phyloP scores from a whole-genome alignment of 495 filamentous ascomycete genomes.

The Astrothelium subdiscretum region DNA sequence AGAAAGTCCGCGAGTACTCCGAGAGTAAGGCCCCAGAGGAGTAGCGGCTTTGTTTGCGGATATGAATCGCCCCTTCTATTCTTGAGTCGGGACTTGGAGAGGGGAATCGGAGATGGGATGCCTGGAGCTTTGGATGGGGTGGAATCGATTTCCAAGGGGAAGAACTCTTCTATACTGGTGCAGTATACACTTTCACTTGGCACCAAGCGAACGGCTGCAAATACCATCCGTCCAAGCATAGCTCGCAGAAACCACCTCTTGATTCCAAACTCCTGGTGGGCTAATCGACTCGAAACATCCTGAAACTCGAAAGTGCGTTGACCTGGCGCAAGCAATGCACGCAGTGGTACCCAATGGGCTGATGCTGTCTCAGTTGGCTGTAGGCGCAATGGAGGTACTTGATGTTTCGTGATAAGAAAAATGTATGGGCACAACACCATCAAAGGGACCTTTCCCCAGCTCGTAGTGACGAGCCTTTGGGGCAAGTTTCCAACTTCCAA shows the following conservation, averaged over 20 bases:
- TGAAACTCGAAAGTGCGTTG: slow-evolving; percentile 52
- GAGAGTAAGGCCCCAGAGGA: slow-evolving; percentile 68
- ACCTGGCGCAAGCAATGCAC: slow-evolving; percentile 49
- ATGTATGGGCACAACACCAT: slow-evolving; percentile 74
- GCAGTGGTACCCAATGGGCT: slow-evolving; percentile 65
- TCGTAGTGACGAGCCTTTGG: slow-evolving; percentile 59
- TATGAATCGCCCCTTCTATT: not conserved
- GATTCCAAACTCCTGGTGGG: slow-evolving; percentile 38
- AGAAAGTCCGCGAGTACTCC: slow-evolving; percentile 63
- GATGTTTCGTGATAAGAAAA: slow-evolving; percentile 48
- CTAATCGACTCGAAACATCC: slow-evolving; percentile 55
- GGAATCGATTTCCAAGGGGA: not conserved
- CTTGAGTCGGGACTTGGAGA: not conserved
- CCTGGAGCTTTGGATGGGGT: not conserved
- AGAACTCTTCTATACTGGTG: slow-evolving; percentile 13
- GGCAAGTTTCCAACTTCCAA: slow-evolving; percentile 58
- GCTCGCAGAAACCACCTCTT: slow-evolving; percentile 40
- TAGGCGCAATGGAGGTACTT: slow-evolving; percentile 47
- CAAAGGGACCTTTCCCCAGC: slow-evolving; percentile 62
- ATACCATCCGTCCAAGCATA: slow-evolving; percentile 58
- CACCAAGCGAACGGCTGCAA: slow-evolving; percentile 54
- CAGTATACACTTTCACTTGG: slow-evolving; percentile 52
- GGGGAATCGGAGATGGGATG: not conserved
- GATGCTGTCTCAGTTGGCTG: slow-evolving; percentile 66
- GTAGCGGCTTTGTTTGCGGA: slow-evolving; percentile 36